Conservation (phyloP, 1,284 basidiomycete genomes). For the Tylopilus sp. region DNA sequence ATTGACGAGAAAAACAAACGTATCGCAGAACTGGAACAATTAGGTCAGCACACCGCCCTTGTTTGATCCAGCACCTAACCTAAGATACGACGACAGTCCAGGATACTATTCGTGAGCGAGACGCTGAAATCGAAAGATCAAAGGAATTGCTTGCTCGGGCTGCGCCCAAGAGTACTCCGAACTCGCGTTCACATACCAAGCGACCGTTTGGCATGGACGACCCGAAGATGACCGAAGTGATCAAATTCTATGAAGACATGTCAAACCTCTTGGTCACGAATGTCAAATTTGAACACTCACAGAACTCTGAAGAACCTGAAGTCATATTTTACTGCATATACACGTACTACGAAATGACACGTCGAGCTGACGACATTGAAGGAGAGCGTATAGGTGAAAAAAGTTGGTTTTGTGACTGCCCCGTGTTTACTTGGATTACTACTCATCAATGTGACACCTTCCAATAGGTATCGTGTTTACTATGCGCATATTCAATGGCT, state of each 20-base stretch:
- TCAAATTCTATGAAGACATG: constrained; percentile 58
- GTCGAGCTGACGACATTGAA: constrained; percentile 28
- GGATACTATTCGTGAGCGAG: constrained; percentile 49
- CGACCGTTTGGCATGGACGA: constrained; percentile 41
- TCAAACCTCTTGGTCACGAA: constrained; percentile 53
- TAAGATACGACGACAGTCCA: constrained; percentile 37
- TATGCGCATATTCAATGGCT: constrained; percentile 45
- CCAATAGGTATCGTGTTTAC: constrained; percentile 56
- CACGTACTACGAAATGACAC: constrained; percentile 40
- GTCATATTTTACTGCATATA: constrained; percentile 49
- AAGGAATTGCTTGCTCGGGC: constrained; percentile 44
- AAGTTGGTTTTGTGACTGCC: constrained; percentile 34
- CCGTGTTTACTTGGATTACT: not conserved
- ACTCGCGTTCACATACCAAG: constrained; percentile 31
- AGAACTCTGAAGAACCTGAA: constrained; percentile 36
- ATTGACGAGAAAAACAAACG: constrained; percentile 45
- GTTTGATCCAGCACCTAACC: constrained; percentile 3
- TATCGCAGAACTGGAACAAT: constrained; percentile 43
- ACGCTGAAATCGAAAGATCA: constrained; percentile 57
- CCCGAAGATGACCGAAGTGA: constrained; percentile 46
- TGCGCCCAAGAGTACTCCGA: constrained; percentile 28
- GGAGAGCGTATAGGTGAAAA: constrained; percentile 31
- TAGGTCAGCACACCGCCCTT: constrained; percentile 36
- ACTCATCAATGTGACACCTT: constrained; percentile 4
- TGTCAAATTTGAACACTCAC: constrained; percentile 39